phyloP scores from a whole-genome alignment of 352 stramenopile genomes.

The Pythium utonaiense region DNA sequence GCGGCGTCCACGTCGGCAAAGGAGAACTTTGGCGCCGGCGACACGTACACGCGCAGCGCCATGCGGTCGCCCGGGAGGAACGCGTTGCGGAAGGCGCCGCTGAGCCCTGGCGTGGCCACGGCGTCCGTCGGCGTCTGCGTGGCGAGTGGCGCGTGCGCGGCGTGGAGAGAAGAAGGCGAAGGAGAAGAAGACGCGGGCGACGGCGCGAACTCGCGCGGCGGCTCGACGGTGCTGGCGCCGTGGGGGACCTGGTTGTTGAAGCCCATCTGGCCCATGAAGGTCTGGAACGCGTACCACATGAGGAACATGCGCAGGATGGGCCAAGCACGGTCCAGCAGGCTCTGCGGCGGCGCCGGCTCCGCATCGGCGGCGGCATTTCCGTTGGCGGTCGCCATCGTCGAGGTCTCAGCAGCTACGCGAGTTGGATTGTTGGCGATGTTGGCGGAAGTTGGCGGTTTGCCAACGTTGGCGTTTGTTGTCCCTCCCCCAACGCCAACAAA shows the following conservation, averaged over 20 bases:
- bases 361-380: slow-evolving; percentile 4
- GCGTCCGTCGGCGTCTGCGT: neutral
- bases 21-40: slow-evolving; percentile 35
- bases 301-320: slow-evolving; percentile 70
- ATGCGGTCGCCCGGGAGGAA: slow-evolving; percentile 51
- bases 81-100: slow-evolving; percentile 36
- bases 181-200: no score
- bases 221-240: neutral
- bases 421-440: slow-evolving; percentile 3
- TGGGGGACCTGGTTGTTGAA: slow-evolving; percentile 18
- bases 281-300: slow-evolving; percentile 81
- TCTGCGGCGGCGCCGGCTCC: slow-evolving; percentile 27
- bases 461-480: no score
- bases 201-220: neutral
- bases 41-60: slow-evolving; percentile 69
- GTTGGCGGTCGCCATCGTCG: neutral
- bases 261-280: slow-evolving; percentile 40
- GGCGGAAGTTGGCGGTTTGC: no score
- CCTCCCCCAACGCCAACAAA: slow-evolving; percentile 2
- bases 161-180: neutral
- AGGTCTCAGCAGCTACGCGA: neutral
- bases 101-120: neutral
- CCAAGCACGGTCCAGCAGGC: slow-evolving; percentile 57
- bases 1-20: slow-evolving; percentile 39
- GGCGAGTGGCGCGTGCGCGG: neutral